phyloP scores from a whole-genome alignment of 2,329 filamentous ascomycete species.

The Clonostachys solani region DNA sequence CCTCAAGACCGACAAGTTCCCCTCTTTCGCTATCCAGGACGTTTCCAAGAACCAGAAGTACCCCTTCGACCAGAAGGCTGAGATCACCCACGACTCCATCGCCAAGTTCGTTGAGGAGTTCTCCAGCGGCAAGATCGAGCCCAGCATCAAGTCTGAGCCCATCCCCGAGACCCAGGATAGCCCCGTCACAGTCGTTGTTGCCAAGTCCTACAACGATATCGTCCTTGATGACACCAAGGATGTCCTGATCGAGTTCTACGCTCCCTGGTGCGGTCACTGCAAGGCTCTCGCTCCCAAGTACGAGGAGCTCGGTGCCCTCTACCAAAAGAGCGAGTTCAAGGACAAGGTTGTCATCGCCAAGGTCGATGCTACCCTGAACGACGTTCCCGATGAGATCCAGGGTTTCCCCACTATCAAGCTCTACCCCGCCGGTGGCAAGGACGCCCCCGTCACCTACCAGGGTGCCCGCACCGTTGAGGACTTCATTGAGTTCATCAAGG shows the following conservation, averaged over 20 bases:
- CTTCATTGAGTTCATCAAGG: constrained; percentile 85
- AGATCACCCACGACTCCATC: constrained; percentile 69
- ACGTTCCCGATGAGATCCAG: constrained; percentile 93
- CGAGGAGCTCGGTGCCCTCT: constrained; percentile 80
- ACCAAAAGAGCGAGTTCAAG: constrained; percentile 74
- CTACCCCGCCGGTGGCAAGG: constrained; percentile 87
- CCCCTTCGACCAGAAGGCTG: constrained; percentile 81
- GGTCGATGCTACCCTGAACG: constrained; percentile 94
- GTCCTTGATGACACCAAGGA: constrained; percentile 95
- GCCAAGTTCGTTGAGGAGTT: constrained; percentile 83
- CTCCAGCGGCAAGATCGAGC: constrained; percentile 80
- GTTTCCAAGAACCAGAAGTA: constrained; percentile 95
- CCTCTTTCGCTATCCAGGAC: constrained; percentile 96
- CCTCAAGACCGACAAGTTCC: constrained; percentile 92
- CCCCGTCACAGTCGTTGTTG: constrained; percentile 82
- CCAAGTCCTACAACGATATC: constrained; percentile 87
- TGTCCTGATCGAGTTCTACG: constrained; percentile 97
- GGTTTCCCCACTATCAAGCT: constrained; percentile 99
- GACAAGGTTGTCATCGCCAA: constrained; percentile 91
- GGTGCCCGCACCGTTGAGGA: constrained; percentile 89
- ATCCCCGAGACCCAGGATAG: constrained; percentile 92
- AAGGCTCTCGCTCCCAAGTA: constrained; percentile 97
- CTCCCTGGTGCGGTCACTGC: constrained; percentile 99
- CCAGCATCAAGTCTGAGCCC: constrained; percentile 97
- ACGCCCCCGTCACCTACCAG: constrained; percentile 77